Evolutionary conservation across 2,329 filamentous ascomycete species (phyloP).

Genomic region (Calonectria multiphialidica): DNA sequence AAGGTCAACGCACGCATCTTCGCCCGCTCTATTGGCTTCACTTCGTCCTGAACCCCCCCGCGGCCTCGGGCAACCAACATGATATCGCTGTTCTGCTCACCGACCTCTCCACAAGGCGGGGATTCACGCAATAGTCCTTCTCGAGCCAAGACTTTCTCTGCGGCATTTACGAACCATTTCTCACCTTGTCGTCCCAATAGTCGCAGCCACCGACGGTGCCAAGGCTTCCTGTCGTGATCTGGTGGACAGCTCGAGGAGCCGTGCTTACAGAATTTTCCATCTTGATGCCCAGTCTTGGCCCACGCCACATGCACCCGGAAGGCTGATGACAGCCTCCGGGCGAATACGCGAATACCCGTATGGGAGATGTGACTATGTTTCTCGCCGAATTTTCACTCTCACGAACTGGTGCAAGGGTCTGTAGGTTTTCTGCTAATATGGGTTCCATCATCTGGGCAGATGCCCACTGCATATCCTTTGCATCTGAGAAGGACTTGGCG

Average conservation of each 20-base stretch:
- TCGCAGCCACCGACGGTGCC: background rate
- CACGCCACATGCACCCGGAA: background rate
- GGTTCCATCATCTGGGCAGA: background rate
- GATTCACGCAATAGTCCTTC: background rate
- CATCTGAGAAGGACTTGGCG: background rate
- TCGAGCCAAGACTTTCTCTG: conserved; percentile 14
- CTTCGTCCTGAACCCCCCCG: background rate
- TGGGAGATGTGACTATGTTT: background rate
- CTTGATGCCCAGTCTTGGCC: background rate
- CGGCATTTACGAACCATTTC: conserved; percentile 19
- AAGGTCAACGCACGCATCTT: background rate
- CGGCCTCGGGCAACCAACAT: background rate
- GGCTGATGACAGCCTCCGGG: background rate
- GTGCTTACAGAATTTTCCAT: background rate
- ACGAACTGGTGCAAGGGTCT: background rate
- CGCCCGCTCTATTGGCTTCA: conserved; percentile 9
- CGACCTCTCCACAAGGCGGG: conserved; percentile 17
- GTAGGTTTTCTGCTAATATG: background rate
- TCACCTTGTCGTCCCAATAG: background rate
- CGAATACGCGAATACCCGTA: background rate
- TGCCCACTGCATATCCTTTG: background rate
- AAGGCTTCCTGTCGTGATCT: background rate
- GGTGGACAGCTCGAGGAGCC: background rate
- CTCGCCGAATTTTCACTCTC: background rate
- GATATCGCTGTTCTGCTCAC: background rate